Percentiles rank a stretch among this genome's conserved stretches.
These are phyloP conservation scores for Saturnispora bothae DNA, from an alignment of 805 yeast species.

Conservation along the genomic window DNA sequence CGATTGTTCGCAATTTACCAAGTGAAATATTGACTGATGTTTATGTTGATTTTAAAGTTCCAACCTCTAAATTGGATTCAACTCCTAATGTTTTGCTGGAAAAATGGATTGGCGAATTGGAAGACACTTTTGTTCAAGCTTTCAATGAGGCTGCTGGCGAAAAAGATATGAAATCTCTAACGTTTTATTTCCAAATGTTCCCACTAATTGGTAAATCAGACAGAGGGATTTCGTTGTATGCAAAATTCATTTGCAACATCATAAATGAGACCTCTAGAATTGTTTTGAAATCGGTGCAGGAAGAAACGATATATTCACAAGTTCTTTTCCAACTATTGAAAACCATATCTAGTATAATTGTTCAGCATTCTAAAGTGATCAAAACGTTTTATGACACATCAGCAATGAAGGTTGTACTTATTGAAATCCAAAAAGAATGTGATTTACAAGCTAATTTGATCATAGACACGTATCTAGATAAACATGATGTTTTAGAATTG, in stretches of 20 bases:
- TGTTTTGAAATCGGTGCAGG: constrained; percentile 41
- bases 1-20: constrained; percentile 44
- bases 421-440: constrained; percentile 71
- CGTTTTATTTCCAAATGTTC: constrained; percentile 74
- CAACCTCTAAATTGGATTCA: constrained; percentile 78
- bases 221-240: constrained; percentile 69
- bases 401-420: constrained; percentile 57
- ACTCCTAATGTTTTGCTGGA: constrained; percentile 49
- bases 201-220: constrained; percentile 71
- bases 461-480: constrained; percentile 76
- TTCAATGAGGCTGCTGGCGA: constrained; percentile 62
- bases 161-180: constrained; percentile 57
- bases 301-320: constrained; percentile 46
- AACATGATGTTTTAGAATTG: constrained; percentile 45
- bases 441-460: constrained; percentile 90
- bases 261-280: constrained; percentile 70
- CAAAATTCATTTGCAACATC: constrained; percentile 76
- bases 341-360: constrained; percentile 71
- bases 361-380: constrained; percentile 78
- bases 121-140: constrained; percentile 43
- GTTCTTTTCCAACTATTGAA: constrained; percentile 65
- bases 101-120: constrained; percentile 51
- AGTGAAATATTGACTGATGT: constrained; percentile 42
- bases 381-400: constrained; percentile 57
- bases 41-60: constrained; percentile 74